These are phyloP conservation scores for Hydrangea macrophylla DNA, from an alignment of 148 eudicot species.

Conservation along the genomic window DNA sequence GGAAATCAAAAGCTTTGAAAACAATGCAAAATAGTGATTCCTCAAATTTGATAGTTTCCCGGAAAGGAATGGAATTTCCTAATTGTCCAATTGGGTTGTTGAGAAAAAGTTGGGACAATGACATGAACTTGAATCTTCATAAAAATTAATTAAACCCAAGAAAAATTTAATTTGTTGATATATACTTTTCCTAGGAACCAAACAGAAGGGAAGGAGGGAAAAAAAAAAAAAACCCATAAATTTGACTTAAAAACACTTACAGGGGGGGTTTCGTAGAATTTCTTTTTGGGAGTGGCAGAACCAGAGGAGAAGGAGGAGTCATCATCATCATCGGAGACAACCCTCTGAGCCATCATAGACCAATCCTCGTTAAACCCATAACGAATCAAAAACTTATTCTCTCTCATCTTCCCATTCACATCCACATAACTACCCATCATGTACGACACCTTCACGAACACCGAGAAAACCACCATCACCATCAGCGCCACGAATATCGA, in stretches of 20 bases:
- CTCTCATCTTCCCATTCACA: slow-evolving; percentile 5
- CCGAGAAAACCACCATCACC: slow-evolving; percentile 28
- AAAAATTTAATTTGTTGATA: no score
- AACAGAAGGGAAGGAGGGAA: not conserved
- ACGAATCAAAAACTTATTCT: slow-evolving; percentile 5
- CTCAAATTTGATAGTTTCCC: no score
- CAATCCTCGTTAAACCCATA: slow-evolving; percentile 1
- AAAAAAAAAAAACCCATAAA: no score
- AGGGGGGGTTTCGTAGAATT: slow-evolving; percentile 17
- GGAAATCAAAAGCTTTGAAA: no score
- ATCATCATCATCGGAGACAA: slow-evolving; percentile 8
- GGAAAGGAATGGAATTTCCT: no score
- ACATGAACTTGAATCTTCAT: no score
- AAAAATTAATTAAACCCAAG: no score
- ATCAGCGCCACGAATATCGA: slow-evolving; percentile 27
- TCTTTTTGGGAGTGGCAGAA: slow-evolving; percentile 14
- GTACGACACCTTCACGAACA: slow-evolving; percentile 29
- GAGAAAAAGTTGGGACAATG: no score
- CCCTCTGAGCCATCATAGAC: slow-evolving; percentile 11
- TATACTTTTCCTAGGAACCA: not conserved
- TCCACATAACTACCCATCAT: slow-evolving; percentile 16
- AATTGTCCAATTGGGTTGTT: no score
- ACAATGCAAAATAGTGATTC: no score
- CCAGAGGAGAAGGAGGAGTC: not conserved
- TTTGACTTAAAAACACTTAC: slow-evolving; percentile 10